Evolutionary conservation across 768 basidiomycete genomes (phyloP).

Genomic region (Hypholoma sublateritium): DNA sequence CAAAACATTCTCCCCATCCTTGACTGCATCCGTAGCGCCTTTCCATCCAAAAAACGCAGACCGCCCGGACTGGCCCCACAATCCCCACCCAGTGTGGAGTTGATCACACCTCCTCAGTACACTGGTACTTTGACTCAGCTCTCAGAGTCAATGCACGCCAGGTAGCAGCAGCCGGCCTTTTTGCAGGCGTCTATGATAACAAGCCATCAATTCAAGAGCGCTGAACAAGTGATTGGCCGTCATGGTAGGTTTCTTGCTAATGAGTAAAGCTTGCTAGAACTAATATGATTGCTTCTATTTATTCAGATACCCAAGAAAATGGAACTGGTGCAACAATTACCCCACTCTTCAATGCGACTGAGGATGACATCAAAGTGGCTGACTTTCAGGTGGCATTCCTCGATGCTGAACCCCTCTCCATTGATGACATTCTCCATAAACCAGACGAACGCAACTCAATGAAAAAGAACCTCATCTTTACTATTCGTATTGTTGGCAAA

Average conservation of each 20-base stretch:
- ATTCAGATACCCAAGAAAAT: slow-evolving; percentile 31
- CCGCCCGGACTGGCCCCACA: no score
- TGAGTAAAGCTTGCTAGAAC: no score
- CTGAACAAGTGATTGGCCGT: background rate
- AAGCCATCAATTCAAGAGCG: background rate
- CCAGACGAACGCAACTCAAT: slow-evolving; percentile 15
- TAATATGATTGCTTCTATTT: no score
- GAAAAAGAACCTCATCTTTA: slow-evolving; percentile 17
- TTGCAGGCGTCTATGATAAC: background rate
- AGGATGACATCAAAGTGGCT: slow-evolving; percentile 21
- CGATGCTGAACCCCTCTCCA: slow-evolving; percentile 20
- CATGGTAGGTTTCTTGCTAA: background rate
- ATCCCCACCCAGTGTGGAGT: no score
- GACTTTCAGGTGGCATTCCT: slow-evolving; percentile 20
- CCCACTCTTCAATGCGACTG: slow-evolving; percentile 23
- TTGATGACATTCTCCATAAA: slow-evolving; percentile 27
- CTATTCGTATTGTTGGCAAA: slow-evolving; percentile 26
- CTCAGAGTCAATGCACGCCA: background rate
- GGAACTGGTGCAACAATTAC: slow-evolving; percentile 35
- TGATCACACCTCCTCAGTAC: no score
- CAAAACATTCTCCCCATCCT: no score
- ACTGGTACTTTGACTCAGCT: no score
- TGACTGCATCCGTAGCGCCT: no score
- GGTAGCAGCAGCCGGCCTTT: background rate
- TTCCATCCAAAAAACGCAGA: no score